Evolutionary conservation across 441 rosid genomes (phyloP), one percentile per base, ranked within the genome.

Genomic region (Euphorbia schlechtendalii): DNA sequence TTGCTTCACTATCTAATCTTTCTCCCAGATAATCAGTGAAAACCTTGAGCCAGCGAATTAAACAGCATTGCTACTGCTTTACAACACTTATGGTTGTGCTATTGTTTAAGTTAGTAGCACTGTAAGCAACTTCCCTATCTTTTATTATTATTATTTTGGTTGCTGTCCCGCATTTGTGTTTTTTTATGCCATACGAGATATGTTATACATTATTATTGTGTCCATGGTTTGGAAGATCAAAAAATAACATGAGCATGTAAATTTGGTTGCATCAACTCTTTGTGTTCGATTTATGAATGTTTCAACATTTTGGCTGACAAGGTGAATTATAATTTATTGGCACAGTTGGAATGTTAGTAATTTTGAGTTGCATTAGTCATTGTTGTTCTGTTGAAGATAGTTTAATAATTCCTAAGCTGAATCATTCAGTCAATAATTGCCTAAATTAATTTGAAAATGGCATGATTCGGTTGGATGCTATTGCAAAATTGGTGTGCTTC

Each of bases 11-110:
- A 73, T 81, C 86, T n/a, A 76, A 77, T 52, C 86, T 90, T 63
- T 62, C 68, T 86, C 90, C 6, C 86, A 77, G 80, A 82, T 87
- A 8, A 94, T 94, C 48, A 74, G 73, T 14, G 88, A 81, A 76
- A 80, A 78, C 71, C 86, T 94, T n/a, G 97, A 86, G 54, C 66
- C 82, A 56, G 81, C 86, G 45, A 94, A 94, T 76, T 92, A 84
- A 64, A 57, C 84, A 48, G 89, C 89, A 62, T 63, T 94, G 25
- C 76, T 80, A 63, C 84, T 86, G 86, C 81, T 90, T 46, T 90
- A 93, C 76, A 70, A 66, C 56, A 73, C 69, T 57, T 87, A 86
- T 74, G 82, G 82, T 57, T 81, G 87, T 70, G 59, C 65, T 6
- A 82, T 94, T 59, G 86, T 73, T 74, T 93, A 78, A 80, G 89